phyloP scores from a whole-genome alignment of 108 stramenopile genomes.

The Skeletonema potamos region DNA sequence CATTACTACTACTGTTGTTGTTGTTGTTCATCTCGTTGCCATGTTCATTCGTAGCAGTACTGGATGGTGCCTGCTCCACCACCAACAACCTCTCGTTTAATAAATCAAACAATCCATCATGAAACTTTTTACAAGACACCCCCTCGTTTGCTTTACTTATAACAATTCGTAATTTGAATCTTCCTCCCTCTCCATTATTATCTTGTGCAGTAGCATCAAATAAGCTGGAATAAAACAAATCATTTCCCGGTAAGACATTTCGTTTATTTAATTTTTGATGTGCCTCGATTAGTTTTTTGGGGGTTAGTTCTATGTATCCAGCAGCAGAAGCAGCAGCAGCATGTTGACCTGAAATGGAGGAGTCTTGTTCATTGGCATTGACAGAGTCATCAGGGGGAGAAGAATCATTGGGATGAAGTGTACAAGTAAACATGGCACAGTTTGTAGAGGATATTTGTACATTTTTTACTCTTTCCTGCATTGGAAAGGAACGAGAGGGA shows the following conservation, averaged over 20 bases:
- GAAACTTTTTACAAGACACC: conserved; percentile 4
- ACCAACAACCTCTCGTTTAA: not conserved
- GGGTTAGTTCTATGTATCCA: not conserved
- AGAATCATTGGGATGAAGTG: not conserved
- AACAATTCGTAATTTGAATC: conserved; percentile 13
- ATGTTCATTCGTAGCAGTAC: no score
- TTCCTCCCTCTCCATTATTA: not conserved
- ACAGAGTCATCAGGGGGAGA: no score
- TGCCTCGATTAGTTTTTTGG: not conserved
- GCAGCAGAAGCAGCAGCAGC: no score
- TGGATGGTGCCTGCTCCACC: no score
- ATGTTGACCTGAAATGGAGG: no score
- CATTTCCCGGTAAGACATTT: not conserved
- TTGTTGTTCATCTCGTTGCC: no score
- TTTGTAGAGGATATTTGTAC: not conserved
- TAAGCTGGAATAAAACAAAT: not conserved
- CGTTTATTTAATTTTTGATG: not conserved
- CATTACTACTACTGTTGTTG: not conserved
- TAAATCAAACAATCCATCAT: conserved; percentile 13
- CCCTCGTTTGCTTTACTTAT: conserved; percentile 12
- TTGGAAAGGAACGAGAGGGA: no score
- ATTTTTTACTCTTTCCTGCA: not conserved
- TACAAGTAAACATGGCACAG: not conserved
- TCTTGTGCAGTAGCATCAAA: not conserved
- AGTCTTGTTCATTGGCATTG: no score